Conservation (phyloP, 192 early-diverging fungal species). For the Rhizophagus clarus region DNA sequence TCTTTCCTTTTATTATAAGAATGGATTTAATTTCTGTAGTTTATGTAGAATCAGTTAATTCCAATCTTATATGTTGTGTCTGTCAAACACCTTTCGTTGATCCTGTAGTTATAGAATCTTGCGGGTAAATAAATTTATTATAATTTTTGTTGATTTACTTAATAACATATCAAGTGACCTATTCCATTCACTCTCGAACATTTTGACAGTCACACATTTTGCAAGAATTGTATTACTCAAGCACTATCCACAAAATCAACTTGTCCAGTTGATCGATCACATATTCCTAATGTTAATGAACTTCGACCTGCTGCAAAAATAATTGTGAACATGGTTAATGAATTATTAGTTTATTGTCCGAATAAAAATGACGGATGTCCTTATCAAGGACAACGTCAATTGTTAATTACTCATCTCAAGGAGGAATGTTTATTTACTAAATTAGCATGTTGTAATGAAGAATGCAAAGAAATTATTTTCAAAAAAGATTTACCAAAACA, state of each 20-base stretch:
- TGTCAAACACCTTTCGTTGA: conserved; percentile 50
- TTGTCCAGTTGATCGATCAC: conserved; percentile 65
- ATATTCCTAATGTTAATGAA: conserved; percentile 37
- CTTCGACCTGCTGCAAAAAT: conserved; percentile 60
- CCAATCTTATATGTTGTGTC: conserved; percentile 50
- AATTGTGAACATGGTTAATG: conserved; percentile 66
- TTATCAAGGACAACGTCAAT: conserved; percentile 60
- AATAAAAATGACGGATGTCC: conserved; percentile 54
- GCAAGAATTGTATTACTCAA: conserved; percentile 57
- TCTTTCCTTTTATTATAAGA: neutral
- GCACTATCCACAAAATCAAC: conserved; percentile 45
- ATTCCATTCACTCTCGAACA: neutral
- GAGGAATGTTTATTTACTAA: conserved; percentile 58
- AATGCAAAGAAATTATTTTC: conserved; percentile 53
- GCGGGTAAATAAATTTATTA: conserved; percentile 38
- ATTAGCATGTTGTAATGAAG: conserved; percentile 52
- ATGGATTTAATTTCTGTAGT: conserved; percentile 32
- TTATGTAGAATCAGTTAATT: conserved; percentile 39
- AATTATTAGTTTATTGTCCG: conserved; percentile 62
- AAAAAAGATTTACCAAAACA: conserved; percentile 61
- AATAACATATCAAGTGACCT: neutral
- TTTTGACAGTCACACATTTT: conserved; percentile 65
- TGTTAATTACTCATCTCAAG: conserved; percentile 53
- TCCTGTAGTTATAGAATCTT: conserved; percentile 43
- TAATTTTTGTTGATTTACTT: neutral